A percentile compares a stretch with the other conserved stretches of the same genome.
These are phyloP conservation scores for Fusarium sp. DNA, from an alignment of 2,329 filamentous ascomycete species.

Conservation along the genomic window DNA sequence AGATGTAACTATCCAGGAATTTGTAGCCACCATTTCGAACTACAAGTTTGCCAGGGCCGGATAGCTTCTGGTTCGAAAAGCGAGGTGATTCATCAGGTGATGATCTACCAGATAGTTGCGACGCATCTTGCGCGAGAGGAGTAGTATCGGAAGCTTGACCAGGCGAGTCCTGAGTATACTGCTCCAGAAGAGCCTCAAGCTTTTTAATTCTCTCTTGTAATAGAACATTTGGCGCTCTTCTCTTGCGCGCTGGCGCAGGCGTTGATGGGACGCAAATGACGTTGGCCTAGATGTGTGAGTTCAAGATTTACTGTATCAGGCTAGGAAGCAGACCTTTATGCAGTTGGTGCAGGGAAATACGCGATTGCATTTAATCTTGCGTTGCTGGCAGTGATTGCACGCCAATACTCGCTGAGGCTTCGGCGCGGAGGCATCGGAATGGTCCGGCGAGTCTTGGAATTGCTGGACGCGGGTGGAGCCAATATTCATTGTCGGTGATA, in stretches of 20 bases:
- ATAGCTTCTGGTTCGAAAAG: fast-evolving
- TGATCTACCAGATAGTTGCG: not conserved
- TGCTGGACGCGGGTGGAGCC: not conserved
- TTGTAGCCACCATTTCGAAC: conserved; percentile 23
- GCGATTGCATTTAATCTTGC: conserved; percentile 30
- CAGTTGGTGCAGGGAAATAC: conserved; percentile 24
- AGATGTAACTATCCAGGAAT: conserved; percentile 15
- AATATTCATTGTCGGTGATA: not conserved
- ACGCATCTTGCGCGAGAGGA: not conserved
- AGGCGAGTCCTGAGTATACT: conserved; percentile 10
- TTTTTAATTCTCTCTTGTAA: conserved; percentile 22
- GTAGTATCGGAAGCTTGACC: not conserved
- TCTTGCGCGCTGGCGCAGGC: conserved; percentile 20
- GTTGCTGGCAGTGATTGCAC: conserved; percentile 28
- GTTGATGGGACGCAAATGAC: conserved; percentile 13
- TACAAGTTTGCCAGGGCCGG: conserved; percentile 14
- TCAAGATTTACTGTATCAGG: no score
- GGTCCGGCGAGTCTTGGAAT: conserved; percentile 14
- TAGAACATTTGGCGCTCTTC: conserved; percentile 20
- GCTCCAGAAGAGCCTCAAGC: conserved; percentile 15
- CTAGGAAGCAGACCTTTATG: not conserved
- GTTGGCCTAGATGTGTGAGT: not conserved
- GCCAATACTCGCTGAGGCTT: conserved; percentile 19
- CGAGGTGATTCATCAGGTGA: conserved; percentile 3
- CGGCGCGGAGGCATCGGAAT: conserved; percentile 15